Evolutionary conservation across 2,329 filamentous ascomycete genomes (phyloP), one percentile per base, ranked within the genome.

Genomic region (Ophiocordyceps camponoti-rufipedis): DNA sequence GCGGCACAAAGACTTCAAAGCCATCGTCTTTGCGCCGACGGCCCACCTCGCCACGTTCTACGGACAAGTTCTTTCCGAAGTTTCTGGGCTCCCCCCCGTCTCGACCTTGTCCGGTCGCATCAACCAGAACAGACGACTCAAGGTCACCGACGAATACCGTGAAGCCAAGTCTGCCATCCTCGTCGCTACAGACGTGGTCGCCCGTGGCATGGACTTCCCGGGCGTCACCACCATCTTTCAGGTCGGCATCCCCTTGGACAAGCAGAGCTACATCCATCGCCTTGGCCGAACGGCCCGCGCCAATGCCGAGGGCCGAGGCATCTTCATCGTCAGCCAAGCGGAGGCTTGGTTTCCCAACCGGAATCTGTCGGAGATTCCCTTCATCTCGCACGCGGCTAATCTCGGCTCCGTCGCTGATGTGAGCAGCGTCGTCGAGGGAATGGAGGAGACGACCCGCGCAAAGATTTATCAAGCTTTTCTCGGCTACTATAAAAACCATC

Each of bases 11-110:
- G 69, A 71, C 1, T 88, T 94, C 74, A 94, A 94, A 64, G 83
- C 83, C 29, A 87, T 94, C 52, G 65, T 89, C 33, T 94, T 89
- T 62, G 82, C 82, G 51, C 80, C 80, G 45, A 75, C 74, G 0
- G 72, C 73, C 3, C 66, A 64, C 2, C 63, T 68, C 1, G 71
- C 70, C 5, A 69, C 68, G 39, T 67, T 75, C 43, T 71, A 75
- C 54, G 62, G 66, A 19, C 55, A 66, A 13, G 46, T 75, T 18
- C 62, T 75, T 4, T 58, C 56, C 28, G 50, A 4, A 31, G 8
- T 9, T 7, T 31, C 29, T 12, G 29, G 29, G 3, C 29, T 31
- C 9, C 29, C 29, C 12, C 29, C 29, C 29, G 29, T 31, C 9
- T 31, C 29, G 29, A 5, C 4, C 29, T 7, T 31, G 9, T 53